Conservation (phyloP, 2,329 filamentous ascomycete species). For the Colletotrichum spaethianum region DNA sequence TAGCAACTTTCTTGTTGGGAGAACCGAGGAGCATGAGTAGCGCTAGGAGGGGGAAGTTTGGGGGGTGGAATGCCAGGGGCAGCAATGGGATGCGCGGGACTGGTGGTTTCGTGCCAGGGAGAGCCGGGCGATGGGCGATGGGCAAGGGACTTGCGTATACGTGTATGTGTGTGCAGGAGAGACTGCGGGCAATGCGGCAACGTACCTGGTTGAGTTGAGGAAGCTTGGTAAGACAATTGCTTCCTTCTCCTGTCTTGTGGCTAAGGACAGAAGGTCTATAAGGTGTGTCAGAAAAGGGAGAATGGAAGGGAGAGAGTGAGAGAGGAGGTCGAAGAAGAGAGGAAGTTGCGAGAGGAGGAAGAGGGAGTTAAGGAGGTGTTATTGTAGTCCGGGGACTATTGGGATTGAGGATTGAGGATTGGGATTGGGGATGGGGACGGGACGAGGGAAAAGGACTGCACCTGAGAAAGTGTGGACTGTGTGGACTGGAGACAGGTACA, state of each 20-base stretch:
- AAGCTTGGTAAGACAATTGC: slow-evolving; percentile 34
- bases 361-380: slow-evolving; percentile 32
- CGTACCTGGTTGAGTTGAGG: slow-evolving; percentile 31
- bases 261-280: slow-evolving; percentile 39
- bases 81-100: slow-evolving; percentile 9
- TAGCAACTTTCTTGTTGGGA: slow-evolving; percentile 41
- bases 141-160: not conserved
- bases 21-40: not conserved
- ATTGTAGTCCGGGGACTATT: slow-evolving; percentile 33
- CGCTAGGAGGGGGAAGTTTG: slow-evolving; percentile 19
- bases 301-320: slow-evolving; percentile 40
- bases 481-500: slow-evolving; percentile 20
- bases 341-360: not conserved
- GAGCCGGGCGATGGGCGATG: not conserved
- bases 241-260: slow-evolving; percentile 39
- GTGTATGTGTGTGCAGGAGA: not conserved
- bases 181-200: not conserved
- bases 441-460: slow-evolving; percentile 1
- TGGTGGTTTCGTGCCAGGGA: slow-evolving; percentile 3
- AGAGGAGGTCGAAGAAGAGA: slow-evolving; percentile 29
- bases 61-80: slow-evolving; percentile 33
- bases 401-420: slow-evolving; percentile 8
- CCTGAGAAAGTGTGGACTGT: slow-evolving; percentile 12
- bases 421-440: slow-evolving; percentile 4
- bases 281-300: slow-evolving; percentile 35